A percentile compares a stretch with the other conserved stretches of the same genome.
phyloP scores from a whole-genome alignment of 2,329 filamentous ascomycete species.

The Fusarium illudens region DNA sequence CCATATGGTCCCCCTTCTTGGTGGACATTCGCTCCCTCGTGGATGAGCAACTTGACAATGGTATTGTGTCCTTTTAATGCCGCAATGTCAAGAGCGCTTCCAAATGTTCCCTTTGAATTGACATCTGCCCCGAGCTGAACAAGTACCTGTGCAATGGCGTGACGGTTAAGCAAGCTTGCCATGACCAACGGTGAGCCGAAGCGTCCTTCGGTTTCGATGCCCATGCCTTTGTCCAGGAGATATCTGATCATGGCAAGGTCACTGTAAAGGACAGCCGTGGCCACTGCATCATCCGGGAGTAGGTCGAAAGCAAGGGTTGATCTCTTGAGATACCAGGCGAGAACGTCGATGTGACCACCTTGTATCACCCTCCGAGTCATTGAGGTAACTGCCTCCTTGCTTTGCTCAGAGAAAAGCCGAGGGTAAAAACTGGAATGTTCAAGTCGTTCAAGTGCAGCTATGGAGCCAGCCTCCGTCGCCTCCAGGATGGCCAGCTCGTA shows the following conservation, averaged over 20 bases:
- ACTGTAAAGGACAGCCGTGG: not conserved
- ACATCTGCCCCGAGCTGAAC: slow-evolving; percentile 1
- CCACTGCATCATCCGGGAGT: slow-evolving; percentile 1
- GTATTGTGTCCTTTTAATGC: not conserved
- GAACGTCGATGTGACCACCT: not conserved
- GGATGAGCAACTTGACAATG: not conserved
- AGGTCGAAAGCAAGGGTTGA: not conserved
- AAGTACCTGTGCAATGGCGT: not conserved
- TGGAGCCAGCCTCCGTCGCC: slow-evolving; percentile 2
- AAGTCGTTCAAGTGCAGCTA: not conserved
- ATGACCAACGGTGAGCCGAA: slow-evolving; percentile 13
- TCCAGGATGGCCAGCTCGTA: slow-evolving; percentile 1
- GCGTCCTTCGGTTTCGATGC: slow-evolving; percentile 9
- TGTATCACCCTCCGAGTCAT: slow-evolving; percentile 4
- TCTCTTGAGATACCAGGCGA: not conserved
- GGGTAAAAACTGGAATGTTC: not conserved
- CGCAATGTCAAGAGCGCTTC: slow-evolving; percentile 7
- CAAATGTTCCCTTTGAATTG: not conserved
- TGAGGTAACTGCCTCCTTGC: not conserved
- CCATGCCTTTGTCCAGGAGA: not conserved
- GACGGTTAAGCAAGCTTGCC: slow-evolving; percentile 6
- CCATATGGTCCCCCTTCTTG: not conserved
- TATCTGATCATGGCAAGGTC: not conserved
- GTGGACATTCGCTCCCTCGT: not conserved
- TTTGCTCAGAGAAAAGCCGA: not conserved